These are phyloP conservation scores for Trichoderma afroharzianum DNA, from an alignment of 2,329 filamentous ascomycete species.

Conservation along the genomic window DNA sequence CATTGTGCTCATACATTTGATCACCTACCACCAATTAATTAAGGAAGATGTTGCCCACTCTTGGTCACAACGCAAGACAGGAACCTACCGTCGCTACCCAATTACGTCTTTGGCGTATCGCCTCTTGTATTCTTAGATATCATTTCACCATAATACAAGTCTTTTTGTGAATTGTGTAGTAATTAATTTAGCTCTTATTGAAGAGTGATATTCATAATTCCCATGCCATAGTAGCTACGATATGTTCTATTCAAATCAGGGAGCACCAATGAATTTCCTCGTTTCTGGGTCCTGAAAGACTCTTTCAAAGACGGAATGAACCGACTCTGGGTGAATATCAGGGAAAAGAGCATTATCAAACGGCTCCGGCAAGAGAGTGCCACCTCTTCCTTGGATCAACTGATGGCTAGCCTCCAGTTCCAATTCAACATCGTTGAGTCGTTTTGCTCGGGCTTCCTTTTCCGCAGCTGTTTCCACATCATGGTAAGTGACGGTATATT, in stretches of 20 bases:
- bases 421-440: neutral
- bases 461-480: neutral
- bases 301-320: neutral
- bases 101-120: no score
- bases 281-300: neutral
- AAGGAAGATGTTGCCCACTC: no score
- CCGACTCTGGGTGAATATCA: neutral
- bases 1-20: no score
- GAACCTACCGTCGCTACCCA: no score
- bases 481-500: neutral
- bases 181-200: no score
- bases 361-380: neutral
- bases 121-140: no score
- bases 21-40: no score
- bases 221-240: neutral
- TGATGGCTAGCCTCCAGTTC: slow-evolving; percentile 6
- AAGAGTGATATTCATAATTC: no score
- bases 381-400: neutral
- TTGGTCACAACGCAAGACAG: no score
- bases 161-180: no score
- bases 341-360: neutral
- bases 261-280: neutral
- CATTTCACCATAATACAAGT: no score
- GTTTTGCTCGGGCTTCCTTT: neutral
- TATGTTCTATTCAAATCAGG: neutral